Evolutionary conservation across 2,329 filamentous ascomycete species (phyloP).

Genomic region (Fusarium sp.): DNA sequence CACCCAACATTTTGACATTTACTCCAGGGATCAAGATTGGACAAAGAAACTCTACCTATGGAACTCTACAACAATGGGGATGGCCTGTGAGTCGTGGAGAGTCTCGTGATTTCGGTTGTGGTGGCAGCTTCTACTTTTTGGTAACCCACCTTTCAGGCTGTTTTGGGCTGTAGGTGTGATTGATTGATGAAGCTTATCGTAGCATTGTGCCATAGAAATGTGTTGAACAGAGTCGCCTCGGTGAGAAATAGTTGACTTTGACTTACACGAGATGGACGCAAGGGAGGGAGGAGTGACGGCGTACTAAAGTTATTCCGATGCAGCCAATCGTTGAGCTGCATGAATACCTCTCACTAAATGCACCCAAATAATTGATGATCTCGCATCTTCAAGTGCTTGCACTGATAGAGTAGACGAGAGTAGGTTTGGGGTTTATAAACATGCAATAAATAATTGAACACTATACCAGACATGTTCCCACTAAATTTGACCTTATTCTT

Average conservation of each 20-base stretch:
- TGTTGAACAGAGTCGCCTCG: conserved; percentile 36
- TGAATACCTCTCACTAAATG: neutral
- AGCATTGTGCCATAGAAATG: conserved; percentile 22
- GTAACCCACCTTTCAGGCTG: conserved; percentile 20
- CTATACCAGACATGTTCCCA: neutral
- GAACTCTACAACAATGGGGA: conserved; percentile 2
- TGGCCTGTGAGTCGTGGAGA: conserved; percentile 18
- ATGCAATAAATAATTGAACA: neutral
- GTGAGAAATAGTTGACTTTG: conserved; percentile 35
- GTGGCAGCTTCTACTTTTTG: conserved; percentile 10
- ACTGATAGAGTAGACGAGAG: neutral
- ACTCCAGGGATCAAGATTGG: conserved; percentile 32
- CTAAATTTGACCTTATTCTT: neutral
- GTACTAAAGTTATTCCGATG: conserved; percentile 36
- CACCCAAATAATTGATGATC: neutral
- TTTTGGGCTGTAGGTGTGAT: conserved; percentile 12
- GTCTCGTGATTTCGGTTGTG: conserved; percentile 27
- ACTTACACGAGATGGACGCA: conserved; percentile 30
- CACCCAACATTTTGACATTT: conserved; percentile 30
- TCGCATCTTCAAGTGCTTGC: neutral
- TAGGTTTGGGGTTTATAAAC: neutral
- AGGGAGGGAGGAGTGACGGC: neutral
- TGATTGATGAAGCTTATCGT: conserved; percentile 24
- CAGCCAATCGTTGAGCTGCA: conserved; percentile 13
- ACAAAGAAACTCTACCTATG: conserved; percentile 3